phyloP scores from a whole-genome alignment of 2,329 filamentous ascomycete species.

The Rutstroemia sp. region DNA sequence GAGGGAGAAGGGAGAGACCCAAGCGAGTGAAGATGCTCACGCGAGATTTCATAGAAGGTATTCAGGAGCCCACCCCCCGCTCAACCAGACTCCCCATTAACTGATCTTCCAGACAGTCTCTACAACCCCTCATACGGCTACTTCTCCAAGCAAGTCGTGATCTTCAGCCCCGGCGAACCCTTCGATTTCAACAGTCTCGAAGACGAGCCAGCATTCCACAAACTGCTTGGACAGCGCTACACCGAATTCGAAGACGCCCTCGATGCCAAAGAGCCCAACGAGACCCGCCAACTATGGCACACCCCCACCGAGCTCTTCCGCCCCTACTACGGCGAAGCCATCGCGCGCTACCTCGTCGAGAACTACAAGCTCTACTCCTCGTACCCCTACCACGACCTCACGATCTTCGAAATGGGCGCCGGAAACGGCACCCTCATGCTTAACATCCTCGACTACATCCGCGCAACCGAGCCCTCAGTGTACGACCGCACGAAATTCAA shows the following conservation, averaged over 20 bases:
- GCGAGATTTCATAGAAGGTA: constrained; percentile 94
- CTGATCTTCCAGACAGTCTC: constrained; percentile 60
- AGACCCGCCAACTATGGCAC: constrained; percentile 91
- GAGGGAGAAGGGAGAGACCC: constrained; percentile 66
- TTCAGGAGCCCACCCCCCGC: constrained; percentile 15
- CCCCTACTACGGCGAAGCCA: constrained; percentile 93
- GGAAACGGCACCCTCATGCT: constrained; percentile 97
- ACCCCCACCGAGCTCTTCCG: constrained; percentile 96
- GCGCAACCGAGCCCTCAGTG: constrained; percentile 79
- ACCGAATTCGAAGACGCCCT: constrained; percentile 83
- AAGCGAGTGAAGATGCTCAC: constrained; percentile 92
- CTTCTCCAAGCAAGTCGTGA: constrained; percentile 92
- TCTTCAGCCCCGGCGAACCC: constrained; percentile 86
- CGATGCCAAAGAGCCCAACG: constrained; percentile 58
- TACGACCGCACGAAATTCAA: constrained; percentile 91
- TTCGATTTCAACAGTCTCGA: constrained; percentile 78
- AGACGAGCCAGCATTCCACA: constrained; percentile 81
- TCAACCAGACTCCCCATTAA: constrained; percentile 12
- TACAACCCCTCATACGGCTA: constrained; percentile 96
- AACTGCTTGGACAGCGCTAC: constrained; percentile 70
- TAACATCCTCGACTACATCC: constrained; percentile 95
- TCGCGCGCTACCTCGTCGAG: constrained; percentile 89
- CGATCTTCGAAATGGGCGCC: constrained; percentile 98
- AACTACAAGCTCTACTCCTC: constrained; percentile 93
- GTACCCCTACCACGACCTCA: constrained; percentile 92